Evolutionary conservation across 148 eudicot species (phyloP), one percentile per base, ranked within the genome.

Genomic region (Rhododendron williamsianum): DNA sequence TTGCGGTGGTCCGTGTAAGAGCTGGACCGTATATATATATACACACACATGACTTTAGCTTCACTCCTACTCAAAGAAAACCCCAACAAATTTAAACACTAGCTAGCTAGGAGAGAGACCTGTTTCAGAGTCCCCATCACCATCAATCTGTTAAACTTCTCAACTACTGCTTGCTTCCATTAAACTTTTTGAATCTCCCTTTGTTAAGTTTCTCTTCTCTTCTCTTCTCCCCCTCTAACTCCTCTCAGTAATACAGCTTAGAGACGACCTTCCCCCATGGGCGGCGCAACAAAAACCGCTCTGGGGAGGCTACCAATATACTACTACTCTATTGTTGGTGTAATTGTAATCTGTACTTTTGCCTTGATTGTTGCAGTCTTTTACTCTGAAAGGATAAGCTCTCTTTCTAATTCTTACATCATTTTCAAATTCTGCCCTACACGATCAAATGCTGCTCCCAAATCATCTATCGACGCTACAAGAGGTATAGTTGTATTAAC

Each of bases 11-110:
- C 30, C 30, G 30, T 30, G 30, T 30, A 30, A 30, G 30, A 30
- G 30, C 30, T 30, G 30, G 30, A 30, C 30, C 30, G 4, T 41
- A 41, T 38, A 38, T 38, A 38, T 4, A 38, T 4, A 38, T 0
- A 36, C 43, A 41, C 43, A 41, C 6, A 76, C 84, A 86, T 92
- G 86, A 69, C 96, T 93, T 96, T 91, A 90, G 85, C 98, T 96
- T 96, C 82, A 94, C 95, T 92, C 92, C 89, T 93, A 94, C 95
- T 93, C 97, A 89, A 92, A 82, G 12, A 27, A 10, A 81, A 78
- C 78, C 89, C 46, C 78, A 84, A 84, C 85, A 89, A 83, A 41
- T 6, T 41, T 41, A 73, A 86, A 48, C 30, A 21, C 82, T 72
- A 84, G 63, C 7, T 41, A 41, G 45, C 7, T 41, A 41, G 45